phyloP scores from a whole-genome alignment of 2,329 filamentous ascomycete species.

The Aspergillus transmontanensis region DNA sequence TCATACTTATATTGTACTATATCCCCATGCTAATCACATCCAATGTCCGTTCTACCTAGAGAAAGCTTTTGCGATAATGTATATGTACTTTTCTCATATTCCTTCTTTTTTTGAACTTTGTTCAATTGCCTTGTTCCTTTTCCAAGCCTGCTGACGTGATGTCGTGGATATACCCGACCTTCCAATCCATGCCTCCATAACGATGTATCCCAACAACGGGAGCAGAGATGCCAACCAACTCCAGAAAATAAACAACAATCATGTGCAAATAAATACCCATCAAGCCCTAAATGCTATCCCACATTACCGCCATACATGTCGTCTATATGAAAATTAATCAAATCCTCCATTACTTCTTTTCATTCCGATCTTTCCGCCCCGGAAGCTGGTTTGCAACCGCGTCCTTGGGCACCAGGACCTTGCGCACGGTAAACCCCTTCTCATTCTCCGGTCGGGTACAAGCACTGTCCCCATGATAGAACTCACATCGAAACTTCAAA shows the following conservation, averaged over 20 bases:
- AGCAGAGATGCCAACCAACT: background rate
- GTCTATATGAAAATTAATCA: background rate
- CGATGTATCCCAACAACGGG: background rate
- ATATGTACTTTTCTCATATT: background rate
- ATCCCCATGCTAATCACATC: background rate
- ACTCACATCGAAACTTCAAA: conserved; percentile 48
- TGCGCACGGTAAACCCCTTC: conserved; percentile 43
- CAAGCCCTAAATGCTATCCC: background rate
- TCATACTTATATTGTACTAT: background rate
- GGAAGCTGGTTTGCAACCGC: conserved; percentile 29
- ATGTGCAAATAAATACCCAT: background rate
- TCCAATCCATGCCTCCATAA: background rate
- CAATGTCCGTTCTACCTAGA: background rate
- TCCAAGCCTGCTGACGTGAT: background rate
- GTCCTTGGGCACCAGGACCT: conserved; percentile 37
- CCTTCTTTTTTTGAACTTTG: background rate
- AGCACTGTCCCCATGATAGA: conserved; percentile 50
- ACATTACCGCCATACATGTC: background rate
- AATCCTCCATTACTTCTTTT: conserved; percentile 12
- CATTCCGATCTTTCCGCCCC: conserved; percentile 19
- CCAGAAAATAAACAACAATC: background rate
- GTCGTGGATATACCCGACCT: background rate
- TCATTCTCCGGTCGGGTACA: conserved; percentile 44
- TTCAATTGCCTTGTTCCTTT: background rate
- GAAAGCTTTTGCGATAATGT: background rate